phyloP scores from a whole-genome alignment of 1,284 basidiomycete species.

The Cutaneotrichosporon dermatis region DNA sequence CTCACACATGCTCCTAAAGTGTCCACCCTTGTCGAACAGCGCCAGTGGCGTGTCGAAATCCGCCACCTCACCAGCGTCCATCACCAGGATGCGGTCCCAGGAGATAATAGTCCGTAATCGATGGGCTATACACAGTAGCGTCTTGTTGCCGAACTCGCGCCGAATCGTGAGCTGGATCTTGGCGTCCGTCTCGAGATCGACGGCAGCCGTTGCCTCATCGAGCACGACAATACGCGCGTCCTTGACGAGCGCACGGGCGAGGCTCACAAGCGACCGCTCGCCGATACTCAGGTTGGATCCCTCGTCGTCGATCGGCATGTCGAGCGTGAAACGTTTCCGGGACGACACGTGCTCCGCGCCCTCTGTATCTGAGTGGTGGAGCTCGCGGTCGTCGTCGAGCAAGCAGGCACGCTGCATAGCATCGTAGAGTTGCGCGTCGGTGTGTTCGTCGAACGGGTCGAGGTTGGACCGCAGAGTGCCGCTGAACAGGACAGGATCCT shows the following conservation, averaged over 20 bases:
- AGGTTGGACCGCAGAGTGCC: slow-evolving; percentile 58
- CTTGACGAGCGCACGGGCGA: slow-evolving; percentile 66
- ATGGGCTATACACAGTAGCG: slow-evolving; percentile 67
- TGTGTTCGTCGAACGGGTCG: slow-evolving; percentile 68
- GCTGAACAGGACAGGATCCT: slow-evolving; percentile 67
- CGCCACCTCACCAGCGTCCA: slow-evolving; percentile 39
- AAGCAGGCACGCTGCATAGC: slow-evolving; percentile 73
- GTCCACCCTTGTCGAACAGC: slow-evolving; percentile 41
- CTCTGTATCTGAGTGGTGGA: slow-evolving; percentile 27
- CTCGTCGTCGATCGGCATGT: slow-evolving; percentile 44
- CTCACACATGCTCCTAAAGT: slow-evolving; percentile 45
- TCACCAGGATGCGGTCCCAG: slow-evolving; percentile 46
- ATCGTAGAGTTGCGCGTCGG: slow-evolving; percentile 73
- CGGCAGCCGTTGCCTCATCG: slow-evolving; percentile 54
- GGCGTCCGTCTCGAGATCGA: slow-evolving; percentile 73
- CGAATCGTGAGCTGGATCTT: slow-evolving; percentile 69
- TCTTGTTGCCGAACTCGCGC: slow-evolving; percentile 57
- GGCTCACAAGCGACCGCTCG: slow-evolving; percentile 51
- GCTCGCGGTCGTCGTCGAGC: slow-evolving; percentile 44
- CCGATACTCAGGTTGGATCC: slow-evolving; percentile 27
- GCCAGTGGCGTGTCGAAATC: slow-evolving; percentile 45
- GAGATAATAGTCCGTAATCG: slow-evolving; percentile 66
- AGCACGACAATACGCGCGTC: slow-evolving; percentile 64
- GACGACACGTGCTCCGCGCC: background rate
- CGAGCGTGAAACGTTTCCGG: slow-evolving; percentile 55